Evolutionary conservation across 208 protist genomes (phyloP).

Genomic region (Herpetomonas tarakana): DNA sequence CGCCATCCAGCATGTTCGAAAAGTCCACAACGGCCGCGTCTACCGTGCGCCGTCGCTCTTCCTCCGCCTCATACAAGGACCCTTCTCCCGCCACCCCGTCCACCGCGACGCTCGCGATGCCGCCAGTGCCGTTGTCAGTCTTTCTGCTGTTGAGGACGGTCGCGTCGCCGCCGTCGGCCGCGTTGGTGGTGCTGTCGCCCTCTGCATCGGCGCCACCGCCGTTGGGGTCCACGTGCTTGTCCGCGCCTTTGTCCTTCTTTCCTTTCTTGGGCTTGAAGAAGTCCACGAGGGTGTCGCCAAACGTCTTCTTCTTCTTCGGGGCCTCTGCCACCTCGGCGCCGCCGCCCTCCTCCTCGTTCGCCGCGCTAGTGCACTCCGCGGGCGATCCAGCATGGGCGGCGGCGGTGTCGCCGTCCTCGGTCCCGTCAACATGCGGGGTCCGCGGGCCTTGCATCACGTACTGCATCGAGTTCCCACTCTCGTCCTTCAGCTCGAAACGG

Average conservation of each 20-base stretch:
- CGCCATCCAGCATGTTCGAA: conserved; percentile 23
- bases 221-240: conserved; percentile 4
- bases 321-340: neutral
- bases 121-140: conserved; percentile 10
- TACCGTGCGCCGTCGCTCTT: conserved; percentile 12
- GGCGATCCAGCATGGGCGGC: neutral
- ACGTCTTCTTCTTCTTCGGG: conserved; percentile 9
- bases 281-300: conserved; percentile 13
- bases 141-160: conserved; percentile 19
- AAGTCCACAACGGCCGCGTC: conserved; percentile 33
- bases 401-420: neutral
- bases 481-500: neutral
- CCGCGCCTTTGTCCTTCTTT: conserved; percentile 4
- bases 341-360: neutral
- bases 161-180: conserved; percentile 7
- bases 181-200: neutral
- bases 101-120: neutral
- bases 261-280: conserved; percentile 16
- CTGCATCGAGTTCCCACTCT: neutral
- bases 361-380: neutral
- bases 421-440: no score
- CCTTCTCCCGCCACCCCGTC: conserved; percentile 1
- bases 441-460: neutral
- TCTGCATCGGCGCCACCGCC: no score
- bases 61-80: conserved; percentile 2